These are phyloP conservation scores for Penicillium sp. DNA, from an alignment of 2,329 filamentous ascomycete genomes.

Conservation along the genomic window DNA sequence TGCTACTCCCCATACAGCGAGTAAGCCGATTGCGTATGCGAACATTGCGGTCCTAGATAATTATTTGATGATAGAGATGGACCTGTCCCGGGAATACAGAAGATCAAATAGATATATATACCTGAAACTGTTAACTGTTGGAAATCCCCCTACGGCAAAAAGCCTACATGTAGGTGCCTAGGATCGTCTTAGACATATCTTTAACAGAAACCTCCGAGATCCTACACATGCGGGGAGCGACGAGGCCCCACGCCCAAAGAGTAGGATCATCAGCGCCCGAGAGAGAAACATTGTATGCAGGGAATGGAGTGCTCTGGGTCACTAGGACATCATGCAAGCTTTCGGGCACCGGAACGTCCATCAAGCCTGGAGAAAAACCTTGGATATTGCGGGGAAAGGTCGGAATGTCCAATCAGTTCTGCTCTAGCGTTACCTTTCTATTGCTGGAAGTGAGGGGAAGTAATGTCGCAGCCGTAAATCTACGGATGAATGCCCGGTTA, in stretches of 20 bases:
- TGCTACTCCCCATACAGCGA: constrained; percentile 14
- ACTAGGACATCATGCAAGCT: not conserved
- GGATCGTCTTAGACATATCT: no score
- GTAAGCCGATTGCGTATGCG: constrained; percentile 4
- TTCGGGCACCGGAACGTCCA: not conserved
- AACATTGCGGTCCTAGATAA: not conserved
- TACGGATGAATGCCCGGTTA: constrained; percentile 4
- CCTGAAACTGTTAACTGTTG: not conserved
- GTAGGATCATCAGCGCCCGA: constrained; percentile 9
- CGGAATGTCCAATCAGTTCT: not conserved
- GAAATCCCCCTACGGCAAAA: no score
- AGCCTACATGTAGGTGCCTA: no score
- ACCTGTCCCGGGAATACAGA: not conserved
- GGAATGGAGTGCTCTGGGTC: not conserved
- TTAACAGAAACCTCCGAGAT: not conserved
- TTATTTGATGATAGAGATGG: not conserved
- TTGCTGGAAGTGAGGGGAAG: not conserved
- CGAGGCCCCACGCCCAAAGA: constrained; percentile 5
- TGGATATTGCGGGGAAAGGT: not conserved
- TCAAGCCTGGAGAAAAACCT: not conserved
- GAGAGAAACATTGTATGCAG: not conserved
- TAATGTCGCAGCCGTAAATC: not conserved
- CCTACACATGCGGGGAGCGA: constrained; percentile 7
- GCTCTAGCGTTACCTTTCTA: not conserved
- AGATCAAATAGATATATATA: not conserved